These are phyloP conservation scores for Limnanthes douglasii DNA, from an alignment of 345 rosid genomes.

Conservation along the genomic window DNA sequence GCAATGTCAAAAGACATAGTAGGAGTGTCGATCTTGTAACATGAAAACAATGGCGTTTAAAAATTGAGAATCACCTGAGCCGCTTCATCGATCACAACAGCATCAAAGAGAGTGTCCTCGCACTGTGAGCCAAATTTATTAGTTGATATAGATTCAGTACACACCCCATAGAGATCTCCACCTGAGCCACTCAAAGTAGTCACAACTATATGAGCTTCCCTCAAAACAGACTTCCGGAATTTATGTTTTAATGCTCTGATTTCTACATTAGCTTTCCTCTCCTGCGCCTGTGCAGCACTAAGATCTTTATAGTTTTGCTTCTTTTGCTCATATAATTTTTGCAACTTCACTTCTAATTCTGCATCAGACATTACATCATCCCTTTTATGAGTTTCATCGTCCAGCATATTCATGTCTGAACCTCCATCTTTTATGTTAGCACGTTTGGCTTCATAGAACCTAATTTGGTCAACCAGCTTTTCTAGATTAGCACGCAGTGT, in stretches of 20 bases:
- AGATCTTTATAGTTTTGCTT: constrained; percentile 75
- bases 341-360: constrained; percentile 48
- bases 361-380: constrained; percentile 52
- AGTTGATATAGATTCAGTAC: constrained; percentile 67
- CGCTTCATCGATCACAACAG: constrained; percentile 92
- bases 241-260: constrained; percentile 50
- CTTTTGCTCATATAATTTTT: constrained; percentile 69
- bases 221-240: constrained; percentile 63
- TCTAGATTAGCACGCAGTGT: constrained; percentile 62
- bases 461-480: constrained; percentile 61
- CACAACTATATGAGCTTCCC: constrained; percentile 91
- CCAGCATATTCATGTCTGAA: constrained; percentile 25
- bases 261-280: constrained; percentile 63
- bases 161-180: constrained; percentile 88
- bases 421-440: constrained; percentile 59
- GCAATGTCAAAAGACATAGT: constrained; percentile 10
- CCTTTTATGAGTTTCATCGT: constrained; percentile 22
- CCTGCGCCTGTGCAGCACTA: constrained; percentile 65
- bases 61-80: constrained; percentile 53
- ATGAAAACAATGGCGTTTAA: constrained; percentile 10
- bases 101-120: constrained; percentile 78
- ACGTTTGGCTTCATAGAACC: constrained; percentile 74
- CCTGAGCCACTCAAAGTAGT: constrained; percentile 97
- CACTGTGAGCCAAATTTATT: constrained; percentile 59
- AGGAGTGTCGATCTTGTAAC: constrained; percentile 5